Percentiles rank a stretch among this genome's conserved stretches.
These are phyloP conservation scores for Podochytrium sp. DNA, from an alignment of 192 early-diverging fungal genomes.

Conservation along the genomic window DNA sequence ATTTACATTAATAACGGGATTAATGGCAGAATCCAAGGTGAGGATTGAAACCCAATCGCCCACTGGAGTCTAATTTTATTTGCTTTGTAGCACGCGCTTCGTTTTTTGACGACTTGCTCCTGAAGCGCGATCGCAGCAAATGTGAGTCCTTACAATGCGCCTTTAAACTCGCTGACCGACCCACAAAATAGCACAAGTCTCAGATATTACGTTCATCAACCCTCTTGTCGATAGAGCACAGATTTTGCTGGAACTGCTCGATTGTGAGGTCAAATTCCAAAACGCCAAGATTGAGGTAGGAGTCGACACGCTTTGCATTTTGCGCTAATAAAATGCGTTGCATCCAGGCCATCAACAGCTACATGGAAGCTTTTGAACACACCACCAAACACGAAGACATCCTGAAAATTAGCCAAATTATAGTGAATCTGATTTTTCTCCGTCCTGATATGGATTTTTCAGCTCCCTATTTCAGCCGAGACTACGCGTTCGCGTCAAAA, in stretches of 20 bases:
- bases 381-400: constrained; percentile 26
- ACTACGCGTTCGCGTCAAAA: constrained; percentile 38
- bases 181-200: constrained; percentile 41
- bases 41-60: too few relatives aligned
- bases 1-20: constrained; percentile 50
- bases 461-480: constrained; percentile 47
- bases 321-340: not conserved
- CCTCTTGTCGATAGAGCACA: constrained; percentile 52
- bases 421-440: constrained; percentile 43
- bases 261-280: constrained; percentile 53
- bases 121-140: constrained; percentile 39
- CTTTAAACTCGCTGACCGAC: constrained; percentile 3
- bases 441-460: constrained; percentile 49
- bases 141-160: constrained; percentile 19
- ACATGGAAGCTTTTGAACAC: constrained; percentile 58
- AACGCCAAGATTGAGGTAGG: constrained; percentile 57
- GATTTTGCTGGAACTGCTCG: constrained; percentile 54
- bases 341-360: constrained; percentile 46
- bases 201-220: constrained; percentile 52
- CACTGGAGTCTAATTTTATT: too few relatives aligned
- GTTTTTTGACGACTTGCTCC: constrained; percentile 50
- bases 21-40: constrained; percentile 18
- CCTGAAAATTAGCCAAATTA: constrained; percentile 43
- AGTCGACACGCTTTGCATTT: too few relatives aligned
- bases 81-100: not conserved